phyloP scores from a whole-genome alignment of 2,329 filamentous ascomycete genomes.

The Dactylellina haptotyla region DNA sequence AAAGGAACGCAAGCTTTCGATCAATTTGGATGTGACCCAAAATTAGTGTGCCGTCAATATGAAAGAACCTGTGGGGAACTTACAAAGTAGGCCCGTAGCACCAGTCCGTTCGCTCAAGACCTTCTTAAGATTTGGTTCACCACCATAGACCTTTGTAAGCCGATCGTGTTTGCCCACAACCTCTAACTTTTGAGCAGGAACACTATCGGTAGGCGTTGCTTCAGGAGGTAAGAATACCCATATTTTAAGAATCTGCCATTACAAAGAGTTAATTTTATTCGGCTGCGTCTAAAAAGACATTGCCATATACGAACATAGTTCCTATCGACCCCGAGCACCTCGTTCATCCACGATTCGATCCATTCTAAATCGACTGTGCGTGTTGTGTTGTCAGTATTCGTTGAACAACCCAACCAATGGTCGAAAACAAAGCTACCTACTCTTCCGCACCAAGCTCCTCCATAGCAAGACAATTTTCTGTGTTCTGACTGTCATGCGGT shows the following conservation, averaged over 20 bases:
- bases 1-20: not conserved
- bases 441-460: not conserved
- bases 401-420: not conserved
- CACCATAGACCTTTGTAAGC: not conserved
- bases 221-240: not conserved
- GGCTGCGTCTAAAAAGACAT: not conserved
- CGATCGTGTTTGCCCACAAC: not conserved
- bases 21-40: not conserved
- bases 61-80: not conserved
- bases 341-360: conserved; percentile 8
- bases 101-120: not conserved
- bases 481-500: not conserved
- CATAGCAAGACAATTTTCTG: not conserved
- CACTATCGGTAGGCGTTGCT: not conserved
- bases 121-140: not conserved
- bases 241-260: not conserved
- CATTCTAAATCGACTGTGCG: not conserved
- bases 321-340: not conserved
- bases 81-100: not conserved
- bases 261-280: not conserved
- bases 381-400: not conserved
- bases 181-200: not conserved
- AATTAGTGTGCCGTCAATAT: not conserved
- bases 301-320: not conserved
- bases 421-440: not conserved